Base-by-base conservation (phyloP, 1,284 basidiomycete genomes). In the Tilletia caries region DNA sequence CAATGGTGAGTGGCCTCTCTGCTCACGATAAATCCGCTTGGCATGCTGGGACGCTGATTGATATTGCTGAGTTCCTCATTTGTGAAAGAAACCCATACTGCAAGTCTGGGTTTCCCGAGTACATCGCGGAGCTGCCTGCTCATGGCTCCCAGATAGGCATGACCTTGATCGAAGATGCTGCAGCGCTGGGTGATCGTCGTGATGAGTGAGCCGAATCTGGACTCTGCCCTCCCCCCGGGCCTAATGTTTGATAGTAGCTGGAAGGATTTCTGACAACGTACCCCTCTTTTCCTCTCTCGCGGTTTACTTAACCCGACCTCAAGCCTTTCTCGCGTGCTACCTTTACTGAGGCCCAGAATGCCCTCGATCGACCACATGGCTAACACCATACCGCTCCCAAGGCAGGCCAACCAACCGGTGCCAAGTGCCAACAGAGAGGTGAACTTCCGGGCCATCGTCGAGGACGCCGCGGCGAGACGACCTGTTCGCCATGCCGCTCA, bases 161-260 rank as follows among this genome's bases (percentile, higher is more conserved):
- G 65, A 89, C 95, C 80, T 84, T 98, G 73, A 97, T 98, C 92
- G 91, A 95, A 80, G 88, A 91, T 72, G 95, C 95, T 10, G 88
- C 95, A 78, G 90, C 91, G 69, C 86, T 96, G 25, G 67, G 70
- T 4, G 33, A 23, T 3, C n/a, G 43, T 1, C 66, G 64, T 23
- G 15, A 29, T 8, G 12, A 18, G 12, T 32, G 54, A 60, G 54
- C 29, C n/a, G 54, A 29, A 33, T n/a, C n/a, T n/a, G n/a, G n/a
- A n/a, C n/a, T n/a, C n/a, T n/a, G n/a, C n/a, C n/a, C n/a, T n/a
- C n/a, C n/a, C n/a, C n/a, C n/a, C n/a, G n/a, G n/a, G n/a, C n/a
- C n/a, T n/a, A n/a, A n/a, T n/a, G n/a, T n/a, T n/a, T n/a, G n/a
- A n/a, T n/a, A n/a, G n/a, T n/a, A n/a, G n/a, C n/a, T n/a, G n/a